A percentile compares a stretch with the other conserved stretches of the same genome.
These are phyloP conservation scores for Periconia macrospinosa DNA, from an alignment of 2,329 filamentous ascomycete genomes.

Conservation along the genomic window DNA sequence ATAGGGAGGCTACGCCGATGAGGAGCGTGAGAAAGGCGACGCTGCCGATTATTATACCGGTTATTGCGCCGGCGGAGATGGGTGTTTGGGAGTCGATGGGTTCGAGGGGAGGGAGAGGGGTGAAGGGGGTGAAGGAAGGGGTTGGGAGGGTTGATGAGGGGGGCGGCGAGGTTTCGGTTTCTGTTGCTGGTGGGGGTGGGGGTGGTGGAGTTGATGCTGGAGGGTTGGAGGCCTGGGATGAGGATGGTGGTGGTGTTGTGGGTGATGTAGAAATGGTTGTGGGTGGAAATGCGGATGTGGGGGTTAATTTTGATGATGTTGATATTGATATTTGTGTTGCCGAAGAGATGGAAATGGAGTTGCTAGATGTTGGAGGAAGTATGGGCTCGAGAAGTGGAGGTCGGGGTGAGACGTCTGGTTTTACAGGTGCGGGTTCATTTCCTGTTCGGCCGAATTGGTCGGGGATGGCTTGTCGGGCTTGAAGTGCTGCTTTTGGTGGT, in stretches of 20 bases:
- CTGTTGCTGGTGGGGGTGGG: not conserved
- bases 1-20: conserved; percentile 5
- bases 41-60: conserved; percentile 16
- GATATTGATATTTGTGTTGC: not conserved
- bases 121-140: conserved; percentile 1
- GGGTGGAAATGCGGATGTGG: not conserved
- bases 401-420: conserved; percentile 1
- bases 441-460: conserved; percentile 24
- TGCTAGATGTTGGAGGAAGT: not conserved
- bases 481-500: not conserved
- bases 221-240: not conserved
- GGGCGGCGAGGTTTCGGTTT: conserved; percentile 4
- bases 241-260: not conserved
- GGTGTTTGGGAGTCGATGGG: conserved; percentile 1
- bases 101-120: not conserved
- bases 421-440: conserved; percentile 14
- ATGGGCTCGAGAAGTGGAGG: conserved; percentile 6
- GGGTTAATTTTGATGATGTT: not conserved
- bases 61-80: conserved; percentile 15
- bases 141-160: not conserved
- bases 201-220: not conserved
- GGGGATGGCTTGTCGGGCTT: conserved; percentile 24
- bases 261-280: conserved; percentile 1
- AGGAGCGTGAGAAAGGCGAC: conserved; percentile 9
- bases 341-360: not conserved